Evolutionary conservation across 495 filamentous ascomycete genomes (phyloP).

Genomic region (Parathielavia appendiculata): DNA sequence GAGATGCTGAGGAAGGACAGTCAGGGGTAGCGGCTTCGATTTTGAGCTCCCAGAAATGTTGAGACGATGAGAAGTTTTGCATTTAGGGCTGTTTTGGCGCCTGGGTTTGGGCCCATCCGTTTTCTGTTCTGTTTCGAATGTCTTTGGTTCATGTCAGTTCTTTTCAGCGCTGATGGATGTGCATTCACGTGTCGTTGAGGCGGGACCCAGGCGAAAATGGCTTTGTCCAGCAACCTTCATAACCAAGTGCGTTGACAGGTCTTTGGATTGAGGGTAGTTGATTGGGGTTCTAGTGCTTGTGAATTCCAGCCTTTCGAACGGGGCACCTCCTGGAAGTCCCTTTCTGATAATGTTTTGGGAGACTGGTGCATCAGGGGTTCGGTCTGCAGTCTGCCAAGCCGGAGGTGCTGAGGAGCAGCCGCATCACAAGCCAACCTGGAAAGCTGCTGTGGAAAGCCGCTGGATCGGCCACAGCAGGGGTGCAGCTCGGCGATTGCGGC

Average conservation of each 20-base stretch:
- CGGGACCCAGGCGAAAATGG: no score
- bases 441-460: neutral
- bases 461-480: neutral
- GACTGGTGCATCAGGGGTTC: constrained; percentile 1
- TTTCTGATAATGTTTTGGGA: neutral
- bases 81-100: neutral
- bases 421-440: constrained; percentile 5
- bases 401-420: constrained; percentile 7
- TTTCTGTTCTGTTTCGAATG: neutral
- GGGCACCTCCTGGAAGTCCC: neutral
- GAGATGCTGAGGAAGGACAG: constrained; percentile 62
- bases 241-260: neutral
- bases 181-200: no score
- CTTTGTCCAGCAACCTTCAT: no score
- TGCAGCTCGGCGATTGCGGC: constrained; percentile 18
- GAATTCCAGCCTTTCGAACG: neutral
- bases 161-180: neutral
- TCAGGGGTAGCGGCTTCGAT: constrained; percentile 1
- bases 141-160: no score
- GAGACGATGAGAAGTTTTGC: neutral
- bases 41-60: neutral
- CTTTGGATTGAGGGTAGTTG: neutral
- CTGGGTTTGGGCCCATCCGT: neutral
- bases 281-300: no score
- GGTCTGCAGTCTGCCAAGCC: constrained; percentile 1